phyloP scores from a whole-genome alignment of 441 rosid species.

The Metrosideros polymorpha region DNA sequence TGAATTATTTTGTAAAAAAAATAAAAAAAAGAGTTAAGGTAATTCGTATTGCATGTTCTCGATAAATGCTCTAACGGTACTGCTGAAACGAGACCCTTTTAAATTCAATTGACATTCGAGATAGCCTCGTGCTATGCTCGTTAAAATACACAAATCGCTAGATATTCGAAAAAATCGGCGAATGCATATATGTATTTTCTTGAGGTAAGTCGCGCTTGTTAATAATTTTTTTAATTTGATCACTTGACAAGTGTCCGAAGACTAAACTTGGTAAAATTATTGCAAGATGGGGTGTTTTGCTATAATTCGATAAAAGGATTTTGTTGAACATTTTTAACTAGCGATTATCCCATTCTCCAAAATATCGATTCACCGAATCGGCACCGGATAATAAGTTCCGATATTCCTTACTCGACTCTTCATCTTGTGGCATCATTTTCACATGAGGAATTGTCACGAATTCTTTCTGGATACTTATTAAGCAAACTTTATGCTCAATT shows the following conservation, averaged over 20 bases:
- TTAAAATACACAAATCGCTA: neutral
- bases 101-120: no score
- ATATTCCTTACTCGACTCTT: neutral
- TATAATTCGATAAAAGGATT: neutral
- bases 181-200: fast-evolving
- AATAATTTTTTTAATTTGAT: neutral
- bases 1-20: no score
- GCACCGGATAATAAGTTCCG: neutral
- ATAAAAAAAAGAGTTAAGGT: no score
- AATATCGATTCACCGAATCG: fast-evolving
- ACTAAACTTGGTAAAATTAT: neutral
- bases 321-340: neutral
- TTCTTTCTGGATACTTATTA: neutral
- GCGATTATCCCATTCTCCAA: neutral
- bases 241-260: fast-evolving
- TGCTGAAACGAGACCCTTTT: no score
- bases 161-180: neutral
- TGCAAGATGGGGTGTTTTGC: neutral
- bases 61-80: neutral
- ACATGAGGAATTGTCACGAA: no score
- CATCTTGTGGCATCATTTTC: neutral
- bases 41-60: neutral
- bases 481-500: neutral
- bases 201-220: fast-evolving
- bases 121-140: fast-evolving